Conservation (phyloP, 2,329 filamentous ascomycete genomes). For the Pseudogymnoascus sp. region DNA sequence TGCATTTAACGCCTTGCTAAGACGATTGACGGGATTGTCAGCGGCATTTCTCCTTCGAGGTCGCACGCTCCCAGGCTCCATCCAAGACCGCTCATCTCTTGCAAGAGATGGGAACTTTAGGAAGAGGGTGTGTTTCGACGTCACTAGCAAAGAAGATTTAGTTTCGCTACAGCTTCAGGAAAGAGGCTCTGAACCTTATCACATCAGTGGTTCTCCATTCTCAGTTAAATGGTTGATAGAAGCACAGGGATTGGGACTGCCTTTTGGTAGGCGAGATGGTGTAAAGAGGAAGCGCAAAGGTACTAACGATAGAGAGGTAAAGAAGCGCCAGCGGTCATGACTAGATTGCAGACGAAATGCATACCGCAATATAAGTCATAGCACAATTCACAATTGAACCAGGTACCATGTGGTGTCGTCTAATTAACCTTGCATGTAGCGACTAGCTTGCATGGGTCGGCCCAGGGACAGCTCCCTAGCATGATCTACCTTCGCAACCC, state of each 20-base stretch:
- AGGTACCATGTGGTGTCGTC: not conserved
- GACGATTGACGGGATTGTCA: constrained; percentile 15
- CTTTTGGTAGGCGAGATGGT: constrained; percentile 14
- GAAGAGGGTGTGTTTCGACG: constrained; percentile 19
- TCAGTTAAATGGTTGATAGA: constrained; percentile 15
- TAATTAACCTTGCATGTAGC: not conserved
- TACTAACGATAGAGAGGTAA: constrained; percentile 12
- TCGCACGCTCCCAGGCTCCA: constrained; percentile 15
- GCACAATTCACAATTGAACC: not conserved
- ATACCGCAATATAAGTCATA: not conserved
- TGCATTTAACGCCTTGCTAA: constrained; percentile 17
- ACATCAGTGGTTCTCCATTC: constrained; percentile 16
- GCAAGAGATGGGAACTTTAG: constrained; percentile 19
- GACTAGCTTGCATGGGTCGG: no score
- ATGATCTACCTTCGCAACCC: no score
- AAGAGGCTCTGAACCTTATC: constrained; percentile 13
- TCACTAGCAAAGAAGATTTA: constrained; percentile 14
- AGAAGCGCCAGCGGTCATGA: constrained; percentile 15
- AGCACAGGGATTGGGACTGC: constrained; percentile 12
- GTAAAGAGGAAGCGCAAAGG: constrained; percentile 17
- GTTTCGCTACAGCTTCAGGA: constrained; percentile 17
- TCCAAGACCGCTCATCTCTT: constrained; percentile 18
- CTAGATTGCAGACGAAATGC: not conserved
- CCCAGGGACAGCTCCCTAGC: no score
- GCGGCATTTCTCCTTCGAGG: constrained; percentile 20